Evolutionary conservation across 192 early-diverging fungal species (phyloP).

Genomic region (Dissophora globulifera): DNA sequence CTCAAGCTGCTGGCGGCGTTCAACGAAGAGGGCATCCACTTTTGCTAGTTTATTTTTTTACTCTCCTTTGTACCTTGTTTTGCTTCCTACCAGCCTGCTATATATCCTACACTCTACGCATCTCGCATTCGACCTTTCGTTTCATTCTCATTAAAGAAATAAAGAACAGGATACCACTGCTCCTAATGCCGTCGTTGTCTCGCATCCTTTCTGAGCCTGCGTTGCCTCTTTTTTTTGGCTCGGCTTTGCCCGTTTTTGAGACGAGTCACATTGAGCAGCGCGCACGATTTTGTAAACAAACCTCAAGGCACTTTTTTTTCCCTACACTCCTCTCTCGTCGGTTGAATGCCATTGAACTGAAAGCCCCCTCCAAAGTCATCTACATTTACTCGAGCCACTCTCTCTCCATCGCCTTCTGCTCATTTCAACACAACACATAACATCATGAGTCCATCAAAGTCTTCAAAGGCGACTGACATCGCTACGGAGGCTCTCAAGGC

Average conservation of each 20-base stretch:
- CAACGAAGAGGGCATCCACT: constrained; percentile 92
- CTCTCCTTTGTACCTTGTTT: background rate
- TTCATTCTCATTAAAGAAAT: no score
- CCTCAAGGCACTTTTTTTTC: background rate
- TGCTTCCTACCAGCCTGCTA: background rate
- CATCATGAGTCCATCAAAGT: constrained; percentile 31
- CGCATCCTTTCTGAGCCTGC: no score
- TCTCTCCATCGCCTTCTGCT: background rate
- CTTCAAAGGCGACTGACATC: constrained; percentile 17
- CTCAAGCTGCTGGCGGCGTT: constrained; percentile 90
- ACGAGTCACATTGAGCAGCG: background rate
- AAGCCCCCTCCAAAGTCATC: no score
- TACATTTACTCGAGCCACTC: no score
- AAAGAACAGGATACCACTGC: no score
- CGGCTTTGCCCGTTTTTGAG: no score
- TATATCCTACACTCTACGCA: no score
- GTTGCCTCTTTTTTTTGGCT: no score
- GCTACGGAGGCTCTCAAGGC: constrained; percentile 17
- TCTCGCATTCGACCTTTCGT: no score
- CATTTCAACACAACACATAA: background rate
- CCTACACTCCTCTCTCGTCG: background rate
- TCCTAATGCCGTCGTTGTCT: no score
- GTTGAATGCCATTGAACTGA: no score
- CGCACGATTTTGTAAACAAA: constrained; percentile 2
- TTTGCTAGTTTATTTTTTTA: constrained; percentile 65